A percentile compares a stretch with the other conserved stretches of the same genome.
phyloP scores from a whole-genome alignment of 768 basidiomycete species.

The Podaxis pistillaris region DNA sequence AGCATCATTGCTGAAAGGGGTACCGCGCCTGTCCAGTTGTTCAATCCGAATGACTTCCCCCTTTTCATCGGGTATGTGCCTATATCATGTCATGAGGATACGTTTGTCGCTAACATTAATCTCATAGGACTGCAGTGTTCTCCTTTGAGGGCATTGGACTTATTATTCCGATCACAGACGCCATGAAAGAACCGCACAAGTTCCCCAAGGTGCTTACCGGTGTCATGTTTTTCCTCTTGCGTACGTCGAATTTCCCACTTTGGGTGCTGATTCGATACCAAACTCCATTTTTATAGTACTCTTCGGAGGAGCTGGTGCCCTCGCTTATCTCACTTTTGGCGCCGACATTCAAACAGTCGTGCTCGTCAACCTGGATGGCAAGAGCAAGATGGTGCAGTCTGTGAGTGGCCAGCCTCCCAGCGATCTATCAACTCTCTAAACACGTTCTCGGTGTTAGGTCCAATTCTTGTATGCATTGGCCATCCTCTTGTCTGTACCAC shows the following conservation, averaged over 20 bases:
- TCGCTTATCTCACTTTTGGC: slow-evolving; percentile 89
- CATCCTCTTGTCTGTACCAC: slow-evolving; percentile 86
- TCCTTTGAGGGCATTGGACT: slow-evolving; percentile 98
- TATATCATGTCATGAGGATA: not conserved
- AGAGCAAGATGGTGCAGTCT: slow-evolving; percentile 83
- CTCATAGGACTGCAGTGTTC: slow-evolving; percentile 86
- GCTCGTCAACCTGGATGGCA: slow-evolving; percentile 86
- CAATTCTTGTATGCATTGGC: slow-evolving; percentile 91
- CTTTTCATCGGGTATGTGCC: slow-evolving; percentile 81
- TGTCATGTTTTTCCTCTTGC: slow-evolving; percentile 84
- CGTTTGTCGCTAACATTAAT: slow-evolving; percentile 10
- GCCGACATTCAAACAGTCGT: slow-evolving; percentile 89
- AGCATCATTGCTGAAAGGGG: slow-evolving; percentile 65
- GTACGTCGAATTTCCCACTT: slow-evolving; percentile 36
- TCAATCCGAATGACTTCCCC: slow-evolving; percentile 89
- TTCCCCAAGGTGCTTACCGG: slow-evolving; percentile 86
- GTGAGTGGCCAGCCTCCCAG: slow-evolving; percentile 41
- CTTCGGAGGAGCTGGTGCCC: slow-evolving; percentile 84
- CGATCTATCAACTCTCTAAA: not conserved
- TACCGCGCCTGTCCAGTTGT: slow-evolving; percentile 75
- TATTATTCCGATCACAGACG: slow-evolving; percentile 95
- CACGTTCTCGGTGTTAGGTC: slow-evolving; percentile 38
- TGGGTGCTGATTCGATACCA: not conserved
- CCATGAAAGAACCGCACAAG: slow-evolving; percentile 93
- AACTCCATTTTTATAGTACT: slow-evolving; percentile 47